A percentile compares a stretch with the other conserved stretches of the same genome.
phyloP scores from a whole-genome alignment of 345 rosid species.

The Dimocarpus longan region DNA sequence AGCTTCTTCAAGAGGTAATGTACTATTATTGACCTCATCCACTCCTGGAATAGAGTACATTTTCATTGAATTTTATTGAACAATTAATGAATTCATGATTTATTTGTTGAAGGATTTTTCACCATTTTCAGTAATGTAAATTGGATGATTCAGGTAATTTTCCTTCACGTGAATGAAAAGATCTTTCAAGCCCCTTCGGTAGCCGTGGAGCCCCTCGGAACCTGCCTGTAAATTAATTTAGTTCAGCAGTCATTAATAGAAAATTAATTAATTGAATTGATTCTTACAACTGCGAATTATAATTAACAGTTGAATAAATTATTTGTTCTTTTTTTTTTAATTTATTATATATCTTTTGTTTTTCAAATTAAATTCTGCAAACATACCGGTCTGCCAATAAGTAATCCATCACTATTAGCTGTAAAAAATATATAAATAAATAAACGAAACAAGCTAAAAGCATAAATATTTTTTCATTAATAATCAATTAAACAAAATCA shows the following conservation, averaged over 20 bases:
- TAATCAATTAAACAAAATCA: not conserved
- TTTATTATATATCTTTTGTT: too few relatives aligned
- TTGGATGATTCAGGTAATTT: slow-evolving; percentile 39
- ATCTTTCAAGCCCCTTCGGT: slow-evolving; percentile 50
- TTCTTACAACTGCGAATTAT: too few relatives aligned
- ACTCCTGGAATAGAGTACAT: not conserved
- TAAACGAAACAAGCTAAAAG: too few relatives aligned
- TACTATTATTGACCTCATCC: slow-evolving; percentile 13
- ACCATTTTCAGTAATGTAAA: slow-evolving; percentile 63
- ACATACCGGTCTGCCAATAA: slow-evolving; percentile 25
- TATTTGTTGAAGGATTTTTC: not conserved
- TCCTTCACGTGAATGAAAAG: slow-evolving; percentile 41
- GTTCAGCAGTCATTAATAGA: too few relatives aligned
- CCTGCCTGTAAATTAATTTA: slow-evolving; percentile 30
- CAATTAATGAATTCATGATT: too few relatives aligned
- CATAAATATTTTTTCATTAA: not conserved
- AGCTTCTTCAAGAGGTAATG: slow-evolving; percentile 24
- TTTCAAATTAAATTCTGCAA: too few relatives aligned
- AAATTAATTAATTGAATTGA: too few relatives aligned
- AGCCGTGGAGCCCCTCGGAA: slow-evolving; percentile 39
- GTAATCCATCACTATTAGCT: slow-evolving; percentile 10
- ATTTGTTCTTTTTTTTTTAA: too few relatives aligned
- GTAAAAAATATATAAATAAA: slow-evolving; percentile 12
- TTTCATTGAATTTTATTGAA: too few relatives aligned
- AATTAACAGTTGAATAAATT: too few relatives aligned